Conservation (phyloP, 2,329 filamentous ascomycete genomes). For the Epichloe bromicola region DNA sequence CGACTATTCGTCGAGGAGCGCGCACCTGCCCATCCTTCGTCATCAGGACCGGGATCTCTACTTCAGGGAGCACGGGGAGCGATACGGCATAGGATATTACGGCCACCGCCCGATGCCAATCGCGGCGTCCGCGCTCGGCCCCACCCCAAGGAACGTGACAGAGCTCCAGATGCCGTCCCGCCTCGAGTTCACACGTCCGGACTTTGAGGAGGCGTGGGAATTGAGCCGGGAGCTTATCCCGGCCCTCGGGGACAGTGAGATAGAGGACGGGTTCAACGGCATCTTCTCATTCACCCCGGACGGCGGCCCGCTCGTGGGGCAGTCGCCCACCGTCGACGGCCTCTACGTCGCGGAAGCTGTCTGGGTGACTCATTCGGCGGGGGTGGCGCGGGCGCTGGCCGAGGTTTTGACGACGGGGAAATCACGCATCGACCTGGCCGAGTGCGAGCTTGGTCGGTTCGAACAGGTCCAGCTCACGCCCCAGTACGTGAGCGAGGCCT, state of each 20-base stretch:
- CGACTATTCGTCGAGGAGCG: slow-evolving; percentile 29
- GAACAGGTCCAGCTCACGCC: slow-evolving; percentile 45
- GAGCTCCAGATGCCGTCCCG: slow-evolving; percentile 52
- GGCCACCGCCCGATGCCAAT: slow-evolving; percentile 50
- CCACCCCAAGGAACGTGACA: slow-evolving; percentile 38
- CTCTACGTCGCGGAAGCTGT: slow-evolving; percentile 54
- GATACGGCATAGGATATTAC: slow-evolving; percentile 51
- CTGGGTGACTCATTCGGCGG: slow-evolving; percentile 54
- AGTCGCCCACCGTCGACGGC: slow-evolving; percentile 42
- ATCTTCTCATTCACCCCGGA: slow-evolving; percentile 55
- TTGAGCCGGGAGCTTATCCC: slow-evolving; percentile 42
- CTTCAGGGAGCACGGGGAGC: slow-evolving; percentile 51
- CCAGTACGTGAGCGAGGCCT: slow-evolving; percentile 44
- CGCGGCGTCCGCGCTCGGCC: slow-evolving; percentile 38
- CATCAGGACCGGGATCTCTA: slow-evolving; percentile 53
- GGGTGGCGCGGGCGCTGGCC: slow-evolving; percentile 47
- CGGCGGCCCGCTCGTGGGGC: slow-evolving; percentile 45
- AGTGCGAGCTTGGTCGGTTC: slow-evolving; percentile 47
- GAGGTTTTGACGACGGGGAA: slow-evolving; percentile 43
- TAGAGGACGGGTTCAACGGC: slow-evolving; percentile 51
- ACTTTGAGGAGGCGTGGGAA: slow-evolving; percentile 49
- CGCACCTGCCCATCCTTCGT: slow-evolving; percentile 43
- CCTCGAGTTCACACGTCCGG: slow-evolving; percentile 43
- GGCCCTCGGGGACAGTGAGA: slow-evolving; percentile 32
- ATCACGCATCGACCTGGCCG: slow-evolving; percentile 42